Evolutionary conservation across 2,329 filamentous ascomycete genomes (phyloP), one percentile per base, ranked within the genome.

Genomic region (Claviceps quebecensis): DNA sequence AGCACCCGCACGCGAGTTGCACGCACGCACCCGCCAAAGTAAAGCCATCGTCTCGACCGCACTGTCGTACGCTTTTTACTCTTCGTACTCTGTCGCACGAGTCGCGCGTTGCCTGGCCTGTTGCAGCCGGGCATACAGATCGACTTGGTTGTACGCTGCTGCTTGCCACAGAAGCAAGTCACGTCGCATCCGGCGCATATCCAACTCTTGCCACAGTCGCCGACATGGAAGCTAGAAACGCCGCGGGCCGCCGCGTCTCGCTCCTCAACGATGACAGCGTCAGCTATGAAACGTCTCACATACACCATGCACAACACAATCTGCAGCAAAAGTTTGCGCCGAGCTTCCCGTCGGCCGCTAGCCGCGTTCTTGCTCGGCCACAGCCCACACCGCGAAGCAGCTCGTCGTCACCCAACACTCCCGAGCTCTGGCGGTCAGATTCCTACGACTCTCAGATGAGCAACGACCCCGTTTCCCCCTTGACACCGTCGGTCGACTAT

Each of bases 371-470:
- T 46, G 57, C 60, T 29, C 64, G 61, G 45, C 59, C 64, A 16
- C 69, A 69, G 57, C 60, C 66, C 53, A 60, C 64, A 26, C 59
- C 67, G 16, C 63, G 69, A 49, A 70, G 67, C 55, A 59, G 54
- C 50, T 74, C 74, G 3, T 72, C 72, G 4, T 72, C 73, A 19
- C 70, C 74, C 47, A 70, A 71, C 56, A 77, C 75, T 0, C 78
- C 79, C 34, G 74, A 76, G 58, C 71, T 83, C n/a, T 65, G 76
- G 48, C 75, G 78, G 44, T 79, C 78, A 49, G 69, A 80, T 57
- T 82, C 79, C 0, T 81, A 78, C 62, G 79, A 82, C 60, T 82
- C 78, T 11, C 74, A 77, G 55, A 70, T 70, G 57, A 78, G 74
- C 61, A 72, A 69, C 58, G 77, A 78, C 51, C 71, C 75, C 34